phyloP scores from a whole-genome alignment of 2,329 filamentous ascomycete species.

The Colletotrichum kahawae region DNA sequence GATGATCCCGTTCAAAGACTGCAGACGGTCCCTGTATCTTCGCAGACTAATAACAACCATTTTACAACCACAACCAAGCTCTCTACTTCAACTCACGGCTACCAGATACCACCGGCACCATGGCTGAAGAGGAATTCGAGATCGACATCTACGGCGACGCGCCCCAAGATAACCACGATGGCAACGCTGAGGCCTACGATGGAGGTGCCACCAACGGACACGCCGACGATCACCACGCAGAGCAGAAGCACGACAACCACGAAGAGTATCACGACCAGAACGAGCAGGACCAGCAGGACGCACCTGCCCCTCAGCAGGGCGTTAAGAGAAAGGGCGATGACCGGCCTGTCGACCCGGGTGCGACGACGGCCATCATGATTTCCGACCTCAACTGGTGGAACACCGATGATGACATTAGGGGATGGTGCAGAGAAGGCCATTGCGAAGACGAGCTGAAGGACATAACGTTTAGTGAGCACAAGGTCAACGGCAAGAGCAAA shows the following conservation, averaged over 20 bases:
- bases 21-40: slow-evolving; percentile 47
- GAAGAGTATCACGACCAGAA: slow-evolving; percentile 21
- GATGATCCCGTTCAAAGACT: slow-evolving; percentile 28
- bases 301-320: slow-evolving; percentile 52
- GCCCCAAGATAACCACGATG: slow-evolving; percentile 43
- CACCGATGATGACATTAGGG: slow-evolving; percentile 91
- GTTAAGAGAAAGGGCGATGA: slow-evolving; percentile 68
- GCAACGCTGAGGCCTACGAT: slow-evolving; percentile 44
- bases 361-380: slow-evolving; percentile 77
- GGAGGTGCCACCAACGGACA: slow-evolving; percentile 29
- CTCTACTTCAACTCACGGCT: slow-evolving; percentile 11
- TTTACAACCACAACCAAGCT: slow-evolving; percentile 15
- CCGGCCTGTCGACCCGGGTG: slow-evolving; percentile 61
- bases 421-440: slow-evolving; percentile 80
- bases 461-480: slow-evolving; percentile 96
- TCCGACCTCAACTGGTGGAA: slow-evolving; percentile 97
- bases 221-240: slow-evolving; percentile 42
- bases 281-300: slow-evolving; percentile 30
- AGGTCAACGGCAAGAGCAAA: slow-evolving; percentile 98
- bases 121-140: slow-evolving; percentile 75
- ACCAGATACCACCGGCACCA: slow-evolving; percentile 38
- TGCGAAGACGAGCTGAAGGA: slow-evolving; percentile 88
- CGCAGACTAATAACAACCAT: slow-evolving; percentile 24
- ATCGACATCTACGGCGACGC: slow-evolving; percentile 75
- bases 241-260: slow-evolving; percentile 42